These are phyloP conservation scores for Alternaria gansuensis DNA, from an alignment of 2,329 filamentous ascomycete genomes.

Conservation along the genomic window DNA sequence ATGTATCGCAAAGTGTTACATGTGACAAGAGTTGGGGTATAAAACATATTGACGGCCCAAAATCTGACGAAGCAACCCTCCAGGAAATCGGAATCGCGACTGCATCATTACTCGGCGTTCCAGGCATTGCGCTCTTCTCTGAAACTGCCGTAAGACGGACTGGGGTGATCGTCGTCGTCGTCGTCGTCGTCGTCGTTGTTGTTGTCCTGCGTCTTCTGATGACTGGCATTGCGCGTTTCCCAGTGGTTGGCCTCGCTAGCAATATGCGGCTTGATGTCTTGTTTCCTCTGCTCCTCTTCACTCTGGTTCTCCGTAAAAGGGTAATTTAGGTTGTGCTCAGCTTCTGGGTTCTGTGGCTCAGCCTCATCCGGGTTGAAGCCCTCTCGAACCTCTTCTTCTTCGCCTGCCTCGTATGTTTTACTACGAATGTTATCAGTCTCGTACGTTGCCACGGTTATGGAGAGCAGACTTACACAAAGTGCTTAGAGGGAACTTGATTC, in stretches of 20 bases:
- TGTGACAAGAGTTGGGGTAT: conserved; percentile 22
- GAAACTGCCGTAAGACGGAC: conserved; percentile 55
- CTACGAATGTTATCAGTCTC: conserved; percentile 41
- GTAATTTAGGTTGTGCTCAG: conserved; percentile 56
- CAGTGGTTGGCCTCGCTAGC: conserved; percentile 57
- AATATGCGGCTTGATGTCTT: conserved; percentile 49
- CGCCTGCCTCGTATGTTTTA: conserved; percentile 58
- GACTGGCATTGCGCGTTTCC: conserved; percentile 50
- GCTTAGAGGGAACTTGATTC: conserved; percentile 65
- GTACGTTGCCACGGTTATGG: not conserved
- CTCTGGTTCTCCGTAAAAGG: conserved; percentile 53
- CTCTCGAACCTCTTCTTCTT: conserved; percentile 62
- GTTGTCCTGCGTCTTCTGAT: conserved; percentile 22
- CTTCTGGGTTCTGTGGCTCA: conserved; percentile 55
- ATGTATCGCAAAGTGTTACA: conserved; percentile 9
- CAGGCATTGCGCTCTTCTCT: conserved; percentile 55
- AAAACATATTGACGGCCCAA: conserved; percentile 16
- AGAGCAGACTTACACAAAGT: conserved; percentile 61
- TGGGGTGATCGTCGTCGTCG: conserved; percentile 34
- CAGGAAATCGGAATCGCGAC: not conserved
- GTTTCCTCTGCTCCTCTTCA: conserved; percentile 47
- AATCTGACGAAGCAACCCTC: conserved; percentile 6
- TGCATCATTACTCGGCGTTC: conserved; percentile 39
- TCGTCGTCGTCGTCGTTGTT: conserved; percentile 33
- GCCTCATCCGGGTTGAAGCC: conserved; percentile 63